Evolutionary conservation across 83 land plant species (phyloP).

Genomic region (Thuja plicata): DNA sequence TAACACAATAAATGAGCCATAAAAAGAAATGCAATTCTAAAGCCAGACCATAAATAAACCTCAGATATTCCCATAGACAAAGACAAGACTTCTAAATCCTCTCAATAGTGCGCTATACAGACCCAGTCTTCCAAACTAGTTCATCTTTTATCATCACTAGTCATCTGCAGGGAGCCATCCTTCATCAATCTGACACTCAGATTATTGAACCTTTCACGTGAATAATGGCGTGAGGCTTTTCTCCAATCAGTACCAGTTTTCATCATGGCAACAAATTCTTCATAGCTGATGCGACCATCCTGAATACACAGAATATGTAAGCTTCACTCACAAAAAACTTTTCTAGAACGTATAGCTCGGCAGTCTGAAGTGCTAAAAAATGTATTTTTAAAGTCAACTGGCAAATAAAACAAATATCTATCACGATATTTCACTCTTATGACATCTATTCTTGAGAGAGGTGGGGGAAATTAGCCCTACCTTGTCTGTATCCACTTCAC

Average conservation of each 20-base stretch:
- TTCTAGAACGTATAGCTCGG: neutral
- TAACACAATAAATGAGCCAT: neutral
- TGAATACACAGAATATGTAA: constrained; percentile 21
- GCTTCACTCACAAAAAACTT: neutral
- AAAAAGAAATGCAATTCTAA: constrained; percentile 9
- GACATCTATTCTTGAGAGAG: neutral
- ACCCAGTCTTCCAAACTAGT: neutral
- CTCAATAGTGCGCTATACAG: constrained; percentile 5
- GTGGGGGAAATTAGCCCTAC: constrained; percentile 19
- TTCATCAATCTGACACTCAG: constrained; percentile 64
- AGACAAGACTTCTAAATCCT: neutral
- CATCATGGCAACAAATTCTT: constrained; percentile 80
- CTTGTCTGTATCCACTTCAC: constrained; percentile 80
- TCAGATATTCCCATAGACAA: neutral
- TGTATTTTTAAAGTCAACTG: neutral
- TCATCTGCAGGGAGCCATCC: constrained; percentile 62
- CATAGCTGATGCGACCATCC: constrained; percentile 78
- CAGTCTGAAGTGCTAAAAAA: neutral
- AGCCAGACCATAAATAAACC: neutral
- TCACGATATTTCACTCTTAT: neutral
- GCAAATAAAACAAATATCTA: constrained; percentile 3
- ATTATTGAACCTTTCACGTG: constrained; percentile 73
- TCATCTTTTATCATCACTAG: constrained; percentile 18
- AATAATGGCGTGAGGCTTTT: constrained; percentile 77
- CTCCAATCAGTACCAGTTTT: constrained; percentile 86